These are phyloP conservation scores for Tricholoma bakamatsutake DNA, from an alignment of 768 basidiomycete species.

Conservation along the genomic window DNA sequence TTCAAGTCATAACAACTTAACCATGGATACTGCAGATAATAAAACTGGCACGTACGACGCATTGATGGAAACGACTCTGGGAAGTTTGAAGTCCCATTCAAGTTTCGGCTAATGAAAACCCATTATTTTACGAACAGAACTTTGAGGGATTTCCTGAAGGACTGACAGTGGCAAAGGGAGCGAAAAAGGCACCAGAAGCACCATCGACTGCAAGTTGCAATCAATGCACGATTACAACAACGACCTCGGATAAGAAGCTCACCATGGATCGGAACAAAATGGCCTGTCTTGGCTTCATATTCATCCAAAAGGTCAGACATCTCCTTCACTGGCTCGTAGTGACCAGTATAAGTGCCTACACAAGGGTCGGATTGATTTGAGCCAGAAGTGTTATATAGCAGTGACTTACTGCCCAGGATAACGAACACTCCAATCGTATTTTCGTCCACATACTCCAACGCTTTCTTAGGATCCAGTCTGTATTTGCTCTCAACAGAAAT, in stretches of 20 bases:
- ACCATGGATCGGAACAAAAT: constrained; percentile 65
- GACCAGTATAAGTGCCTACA: constrained; percentile 56
- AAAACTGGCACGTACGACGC: constrained; percentile 31
- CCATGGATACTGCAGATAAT: constrained; percentile 24
- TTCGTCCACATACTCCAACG: constrained; percentile 64
- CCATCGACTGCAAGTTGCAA: constrained; percentile 40
- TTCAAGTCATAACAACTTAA: constrained; percentile 42
- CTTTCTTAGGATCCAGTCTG: constrained; percentile 53
- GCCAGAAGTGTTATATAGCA: constrained; percentile 17
- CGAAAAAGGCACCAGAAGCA: constrained; percentile 63
- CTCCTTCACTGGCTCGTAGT: constrained; percentile 77
- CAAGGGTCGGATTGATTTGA: constrained; percentile 44
- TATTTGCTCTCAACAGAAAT: constrained; percentile 47
- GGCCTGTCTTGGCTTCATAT: constrained; percentile 55
- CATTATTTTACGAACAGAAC: constrained; percentile 27
- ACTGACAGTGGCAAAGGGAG: constrained; percentile 48
- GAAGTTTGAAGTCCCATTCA: constrained; percentile 58
- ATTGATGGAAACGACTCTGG: constrained; percentile 59
- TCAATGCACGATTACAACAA: neutral
- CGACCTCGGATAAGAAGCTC: constrained; percentile 22
- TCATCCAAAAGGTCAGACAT: constrained; percentile 72
- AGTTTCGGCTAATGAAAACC: constrained; percentile 40
- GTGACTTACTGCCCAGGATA: constrained; percentile 34
- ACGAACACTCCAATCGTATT: constrained; percentile 69
- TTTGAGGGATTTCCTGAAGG: constrained; percentile 1